Evolutionary conservation across 805 yeast species (phyloP), one percentile per base, ranked within the genome.

Genomic region (Maudiozyma saulgeensis): DNA sequence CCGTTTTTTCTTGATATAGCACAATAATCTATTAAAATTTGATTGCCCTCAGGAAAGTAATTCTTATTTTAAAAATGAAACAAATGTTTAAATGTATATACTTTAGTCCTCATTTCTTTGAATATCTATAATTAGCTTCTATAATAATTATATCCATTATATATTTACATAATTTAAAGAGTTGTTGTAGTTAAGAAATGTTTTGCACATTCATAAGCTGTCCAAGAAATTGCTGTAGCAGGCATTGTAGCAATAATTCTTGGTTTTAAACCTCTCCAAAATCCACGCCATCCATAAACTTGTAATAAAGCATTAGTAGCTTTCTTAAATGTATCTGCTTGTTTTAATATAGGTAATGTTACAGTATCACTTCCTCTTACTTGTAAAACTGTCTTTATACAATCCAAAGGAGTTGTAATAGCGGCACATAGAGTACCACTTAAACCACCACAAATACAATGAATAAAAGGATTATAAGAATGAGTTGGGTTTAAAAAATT

Each of bases 181-280:
- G 15, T 18, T 9, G 42, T 8, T 3, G 23, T 39, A 7, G 26
- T 44, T 13, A 71, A 53, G 56, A 70, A 68, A 54, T 71, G 73
- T 51, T 93, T 93, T 43, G 97, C 98, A 93, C 91, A 87, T 67
- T 93, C 99, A 68, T 93, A 93, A 25, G 96, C 88, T 1, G 98
- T 91, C 99, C 99, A 93, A 55, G 96, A 83, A 53, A 93, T 90
- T 18, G 98, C 98, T 4, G 99, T 91, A 43, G 95, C 82, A n/a
- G 99, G 99, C 67, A 93, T 89, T 66, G 89, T 90, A 55, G 93
- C 86, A 34, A 93, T 81, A 49, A 93, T 81, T 67, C 99, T 80
- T 43, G 99, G 98, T 62, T 83, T 81, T 59, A 88, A 73, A 21
- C 99, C 99, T 58, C 95, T 77, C 59, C 76, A 63, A 66, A 93